Conservation (phyloP, 805 yeast species). For the Groenewaldozyma tartarivorans region DNA sequence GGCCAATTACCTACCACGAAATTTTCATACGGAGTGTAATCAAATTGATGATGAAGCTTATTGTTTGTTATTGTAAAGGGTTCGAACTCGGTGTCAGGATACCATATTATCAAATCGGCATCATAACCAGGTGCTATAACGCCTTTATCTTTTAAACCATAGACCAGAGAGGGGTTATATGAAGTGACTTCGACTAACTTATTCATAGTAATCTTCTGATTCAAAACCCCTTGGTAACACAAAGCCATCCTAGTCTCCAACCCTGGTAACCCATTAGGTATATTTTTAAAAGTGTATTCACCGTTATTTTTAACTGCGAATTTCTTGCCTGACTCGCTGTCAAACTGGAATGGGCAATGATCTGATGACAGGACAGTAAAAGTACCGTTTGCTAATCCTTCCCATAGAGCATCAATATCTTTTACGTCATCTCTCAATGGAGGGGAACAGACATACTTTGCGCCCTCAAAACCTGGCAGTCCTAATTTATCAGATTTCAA, state of each 20-base stretch:
- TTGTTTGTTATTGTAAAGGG: slow-evolving; percentile 5
- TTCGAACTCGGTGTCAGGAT: slow-evolving; percentile 29
- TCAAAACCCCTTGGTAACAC: slow-evolving; percentile 35
- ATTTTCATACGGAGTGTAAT: slow-evolving; percentile 24
- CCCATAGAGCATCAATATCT: slow-evolving; percentile 39
- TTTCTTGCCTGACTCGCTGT: slow-evolving; percentile 35
- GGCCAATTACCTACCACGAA: slow-evolving; percentile 9
- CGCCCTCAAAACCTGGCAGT: slow-evolving; percentile 34
- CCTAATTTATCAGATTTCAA: slow-evolving; percentile 33
- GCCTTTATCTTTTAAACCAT: slow-evolving; percentile 37
- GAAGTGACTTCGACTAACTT: slow-evolving; percentile 37
- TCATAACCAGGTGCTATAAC: slow-evolving; percentile 37
- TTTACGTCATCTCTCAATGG: slow-evolving; percentile 34
- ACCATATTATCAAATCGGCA: slow-evolving; percentile 43
- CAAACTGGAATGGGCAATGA: slow-evolving; percentile 38
- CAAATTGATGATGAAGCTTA: slow-evolving; percentile 11
- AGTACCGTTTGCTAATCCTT: slow-evolving; percentile 37
- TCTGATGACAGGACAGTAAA: slow-evolving; percentile 38
- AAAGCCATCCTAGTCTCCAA: slow-evolving; percentile 40
- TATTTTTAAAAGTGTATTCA: slow-evolving; percentile 32
- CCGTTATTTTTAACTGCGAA: slow-evolving; percentile 31
- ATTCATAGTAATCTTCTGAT: slow-evolving; percentile 32
- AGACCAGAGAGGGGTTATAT: slow-evolving; percentile 38
- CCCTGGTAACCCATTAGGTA: slow-evolving; percentile 44
- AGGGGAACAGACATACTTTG: slow-evolving; percentile 43